These are phyloP conservation scores for Xerocomus spinulosus DNA, from an alignment of 768 basidiomycete species.

Conservation along the genomic window DNA sequence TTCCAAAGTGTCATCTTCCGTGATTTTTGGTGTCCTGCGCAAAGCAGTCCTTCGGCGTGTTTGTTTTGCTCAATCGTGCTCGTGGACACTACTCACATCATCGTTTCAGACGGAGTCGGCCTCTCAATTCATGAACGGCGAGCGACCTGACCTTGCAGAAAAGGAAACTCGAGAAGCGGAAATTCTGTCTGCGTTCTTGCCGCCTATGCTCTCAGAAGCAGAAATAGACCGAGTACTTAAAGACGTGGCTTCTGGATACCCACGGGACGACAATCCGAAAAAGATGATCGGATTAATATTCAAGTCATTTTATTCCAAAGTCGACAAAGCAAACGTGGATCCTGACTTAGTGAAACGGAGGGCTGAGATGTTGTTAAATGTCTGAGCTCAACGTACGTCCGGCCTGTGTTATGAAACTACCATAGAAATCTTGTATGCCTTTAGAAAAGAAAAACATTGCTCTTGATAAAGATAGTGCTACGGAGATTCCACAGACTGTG, in stretches of 20 bases:
- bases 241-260: slow-evolving; percentile 33
- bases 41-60: slow-evolving; percentile 60
- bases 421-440: not conserved
- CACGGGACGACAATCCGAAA: slow-evolving; percentile 19
- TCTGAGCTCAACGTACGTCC: slow-evolving; percentile 1
- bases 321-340: slow-evolving; percentile 59
- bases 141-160: slow-evolving; percentile 60
- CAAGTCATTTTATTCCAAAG: slow-evolving; percentile 57
- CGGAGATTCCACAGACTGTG: not conserved
- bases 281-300: slow-evolving; percentile 45
- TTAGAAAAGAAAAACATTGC: not conserved
- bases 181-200: slow-evolving; percentile 52
- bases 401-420: not conserved
- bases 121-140: slow-evolving; percentile 48
- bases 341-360: slow-evolving; percentile 51
- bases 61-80: slow-evolving; percentile 24
- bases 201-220: slow-evolving; percentile 51
- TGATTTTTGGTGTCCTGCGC: slow-evolving; percentile 49
- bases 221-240: slow-evolving; percentile 52
- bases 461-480: not conserved
- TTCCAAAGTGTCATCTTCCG: slow-evolving; percentile 42
- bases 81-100: slow-evolving; percentile 5
- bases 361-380: slow-evolving; percentile 37
- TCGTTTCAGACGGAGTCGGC: slow-evolving; percentile 53
- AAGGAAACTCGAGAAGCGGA: slow-evolving; percentile 57